phyloP scores from a whole-genome alignment of 208 protist species.

The Crithidia sp. region DNA sequence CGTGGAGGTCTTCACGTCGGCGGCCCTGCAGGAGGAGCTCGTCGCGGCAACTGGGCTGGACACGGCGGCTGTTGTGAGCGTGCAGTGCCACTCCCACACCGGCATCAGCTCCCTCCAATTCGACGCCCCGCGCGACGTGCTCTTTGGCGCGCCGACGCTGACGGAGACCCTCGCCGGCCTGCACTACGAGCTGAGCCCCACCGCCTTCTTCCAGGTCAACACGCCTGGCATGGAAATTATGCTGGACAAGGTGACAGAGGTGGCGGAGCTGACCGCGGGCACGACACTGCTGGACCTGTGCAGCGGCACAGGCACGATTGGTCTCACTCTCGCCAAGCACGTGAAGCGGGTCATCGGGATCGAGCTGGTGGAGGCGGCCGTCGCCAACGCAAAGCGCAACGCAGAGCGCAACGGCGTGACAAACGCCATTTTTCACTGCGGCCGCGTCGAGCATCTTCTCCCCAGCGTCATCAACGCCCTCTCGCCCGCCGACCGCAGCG shows the following conservation, averaged over 20 bases:
- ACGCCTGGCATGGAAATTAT: slow-evolving; percentile 88
- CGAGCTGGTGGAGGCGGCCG: slow-evolving; percentile 89
- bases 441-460: slow-evolving; percentile 92
- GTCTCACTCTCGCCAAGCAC: slow-evolving; percentile 76
- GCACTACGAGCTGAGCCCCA: slow-evolving; percentile 91
- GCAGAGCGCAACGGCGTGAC: slow-evolving; percentile 81
- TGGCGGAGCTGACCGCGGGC: slow-evolving; percentile 53
- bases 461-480: slow-evolving; percentile 62
- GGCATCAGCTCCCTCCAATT: slow-evolving; percentile 63
- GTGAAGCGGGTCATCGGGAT: slow-evolving; percentile 94
- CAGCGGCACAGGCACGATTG: slow-evolving; percentile 96
- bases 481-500: slow-evolving; percentile 41
- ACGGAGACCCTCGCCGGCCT: slow-evolving; percentile 75
- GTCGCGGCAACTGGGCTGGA: slow-evolving; percentile 23
- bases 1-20: slow-evolving; percentile 32
- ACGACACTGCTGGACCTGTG: slow-evolving; percentile 95
- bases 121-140: slow-evolving; percentile 64
- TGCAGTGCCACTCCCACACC: slow-evolving; percentile 82
- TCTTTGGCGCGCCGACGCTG: slow-evolving; percentile 70
- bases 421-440: slow-evolving; percentile 91
- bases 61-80: slow-evolving; percentile 57
- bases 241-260: slow-evolving; percentile 71
- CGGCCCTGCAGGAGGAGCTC: slow-evolving; percentile 33
- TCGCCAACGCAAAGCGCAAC: slow-evolving; percentile 90
- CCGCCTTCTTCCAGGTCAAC: slow-evolving; percentile 97